Conservation (phyloP, 495 filamentous ascomycete species). For the Penicillium longicatenatum region DNA sequence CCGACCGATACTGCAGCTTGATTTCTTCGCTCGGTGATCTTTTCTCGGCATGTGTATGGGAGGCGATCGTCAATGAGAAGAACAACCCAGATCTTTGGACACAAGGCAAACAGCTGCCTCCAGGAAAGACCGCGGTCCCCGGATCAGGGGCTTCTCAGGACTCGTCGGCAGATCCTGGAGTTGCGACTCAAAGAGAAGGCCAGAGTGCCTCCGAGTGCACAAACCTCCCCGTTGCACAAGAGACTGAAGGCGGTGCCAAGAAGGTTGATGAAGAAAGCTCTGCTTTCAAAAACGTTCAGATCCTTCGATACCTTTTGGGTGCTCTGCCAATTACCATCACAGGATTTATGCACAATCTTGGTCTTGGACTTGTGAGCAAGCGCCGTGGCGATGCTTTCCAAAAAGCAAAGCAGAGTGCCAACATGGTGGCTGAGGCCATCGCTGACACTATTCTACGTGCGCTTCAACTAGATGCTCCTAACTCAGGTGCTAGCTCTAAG, state of each 20-base stretch:
- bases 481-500: constrained; percentile 42
- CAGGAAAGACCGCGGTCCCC: constrained; percentile 46
- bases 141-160: constrained; percentile 26
- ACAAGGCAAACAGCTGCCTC: constrained; percentile 57
- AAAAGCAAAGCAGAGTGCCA: constrained; percentile 68
- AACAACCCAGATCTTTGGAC: constrained; percentile 68
- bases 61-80: constrained; percentile 75
- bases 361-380: constrained; percentile 74
- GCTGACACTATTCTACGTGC: constrained; percentile 70
- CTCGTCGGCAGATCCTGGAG: constrained; percentile 15
- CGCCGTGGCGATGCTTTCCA: constrained; percentile 63
- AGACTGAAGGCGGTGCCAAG: constrained; percentile 37
- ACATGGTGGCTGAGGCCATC: constrained; percentile 74
- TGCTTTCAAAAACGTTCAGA: constrained; percentile 76
- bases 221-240: constrained; percentile 31
- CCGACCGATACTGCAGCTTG: constrained; percentile 72
- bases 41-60: constrained; percentile 76
- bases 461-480: constrained; percentile 53
- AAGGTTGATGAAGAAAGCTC: constrained; percentile 50
- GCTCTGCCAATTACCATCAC: constrained; percentile 70
- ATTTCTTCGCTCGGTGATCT: constrained; percentile 73
- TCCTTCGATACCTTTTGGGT: constrained; percentile 73
- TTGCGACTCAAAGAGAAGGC: constrained; percentile 21
- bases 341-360: constrained; percentile 77
- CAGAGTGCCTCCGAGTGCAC: constrained; percentile 23